phyloP scores from a whole-genome alignment of 345 rosid genomes.

The Eucalyptus marginata region DNA sequence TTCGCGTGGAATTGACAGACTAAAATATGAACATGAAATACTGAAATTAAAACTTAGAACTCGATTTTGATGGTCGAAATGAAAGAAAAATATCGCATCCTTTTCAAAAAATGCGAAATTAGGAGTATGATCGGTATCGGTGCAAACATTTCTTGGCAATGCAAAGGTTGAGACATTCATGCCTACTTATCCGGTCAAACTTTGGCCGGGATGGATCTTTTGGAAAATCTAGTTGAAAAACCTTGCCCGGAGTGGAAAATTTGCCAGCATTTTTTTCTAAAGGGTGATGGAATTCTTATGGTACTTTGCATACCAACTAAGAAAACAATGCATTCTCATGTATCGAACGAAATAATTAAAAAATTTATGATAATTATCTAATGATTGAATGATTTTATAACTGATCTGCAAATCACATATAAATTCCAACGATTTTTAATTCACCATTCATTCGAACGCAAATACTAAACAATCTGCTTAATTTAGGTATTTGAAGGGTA shows the following conservation, averaged over 20 bases:
- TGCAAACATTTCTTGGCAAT: background rate
- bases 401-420: accelerated
- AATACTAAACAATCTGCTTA: background rate
- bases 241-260: background rate
- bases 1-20: background rate
- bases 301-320: background rate
- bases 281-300: background rate
- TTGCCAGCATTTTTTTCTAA: background rate
- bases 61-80: background rate
- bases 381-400: background rate
- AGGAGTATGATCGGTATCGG: background rate
- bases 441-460: background rate
- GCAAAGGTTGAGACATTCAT: background rate
- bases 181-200: background rate
- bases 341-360: background rate
- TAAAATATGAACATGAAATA: background rate
- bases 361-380: background rate
- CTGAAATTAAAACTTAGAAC: background rate
- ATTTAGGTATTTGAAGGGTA: too few species aligned
- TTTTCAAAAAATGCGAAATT: background rate
- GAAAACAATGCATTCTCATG: background rate
- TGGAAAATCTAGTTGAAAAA: background rate
- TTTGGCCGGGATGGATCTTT: background rate
- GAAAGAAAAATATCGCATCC: background rate
- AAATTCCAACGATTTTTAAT: background rate